These are phyloP conservation scores for Thalassia testudinum DNA, from an alignment of 116 monocot genomes.

Conservation along the genomic window DNA sequence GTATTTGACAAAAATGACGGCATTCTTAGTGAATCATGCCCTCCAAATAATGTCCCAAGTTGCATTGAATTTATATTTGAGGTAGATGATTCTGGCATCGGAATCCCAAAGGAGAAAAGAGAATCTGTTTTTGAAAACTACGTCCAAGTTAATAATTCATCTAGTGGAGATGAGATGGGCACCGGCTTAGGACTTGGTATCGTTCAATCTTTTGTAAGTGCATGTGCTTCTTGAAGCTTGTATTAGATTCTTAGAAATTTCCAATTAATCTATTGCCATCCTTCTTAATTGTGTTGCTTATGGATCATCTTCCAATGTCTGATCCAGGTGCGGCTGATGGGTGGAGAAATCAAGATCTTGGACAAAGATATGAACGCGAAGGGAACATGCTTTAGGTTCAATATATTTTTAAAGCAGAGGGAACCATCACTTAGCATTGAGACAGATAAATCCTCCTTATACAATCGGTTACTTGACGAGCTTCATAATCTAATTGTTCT, in stretches of 20 bases:
- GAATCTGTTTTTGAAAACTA: conserved; percentile 78
- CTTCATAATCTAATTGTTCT: conserved; percentile 8
- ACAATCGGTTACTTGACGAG: neutral
- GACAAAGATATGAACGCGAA: conserved; percentile 46
- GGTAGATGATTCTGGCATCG: conserved; percentile 66
- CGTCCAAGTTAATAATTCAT: conserved; percentile 44
- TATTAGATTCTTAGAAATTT: too few species aligned
- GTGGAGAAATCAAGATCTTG: conserved; percentile 56
- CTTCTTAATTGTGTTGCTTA: neutral
- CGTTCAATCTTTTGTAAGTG: conserved; percentile 76
- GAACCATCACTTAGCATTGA: conserved; percentile 1
- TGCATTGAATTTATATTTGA: conserved; percentile 57
- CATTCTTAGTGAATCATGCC: too few species aligned
- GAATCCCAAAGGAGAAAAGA: conserved; percentile 78
- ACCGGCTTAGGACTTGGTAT: conserved; percentile 90
- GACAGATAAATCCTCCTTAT: neutral
- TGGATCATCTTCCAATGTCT: too few species aligned
- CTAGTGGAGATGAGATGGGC: conserved; percentile 11
- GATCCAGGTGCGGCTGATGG: conserved; percentile 72
- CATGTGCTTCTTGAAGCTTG: too few species aligned
- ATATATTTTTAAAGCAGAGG: conserved; percentile 41
- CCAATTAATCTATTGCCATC: too few species aligned
- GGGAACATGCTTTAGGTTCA: conserved; percentile 83
- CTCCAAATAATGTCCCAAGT: conserved; percentile 5
- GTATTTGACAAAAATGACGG: too few species aligned